Evolutionary conservation across 306 rosid species (phyloP), one percentile per base, ranked within the genome.

Genomic region (Rosa chinensis): DNA sequence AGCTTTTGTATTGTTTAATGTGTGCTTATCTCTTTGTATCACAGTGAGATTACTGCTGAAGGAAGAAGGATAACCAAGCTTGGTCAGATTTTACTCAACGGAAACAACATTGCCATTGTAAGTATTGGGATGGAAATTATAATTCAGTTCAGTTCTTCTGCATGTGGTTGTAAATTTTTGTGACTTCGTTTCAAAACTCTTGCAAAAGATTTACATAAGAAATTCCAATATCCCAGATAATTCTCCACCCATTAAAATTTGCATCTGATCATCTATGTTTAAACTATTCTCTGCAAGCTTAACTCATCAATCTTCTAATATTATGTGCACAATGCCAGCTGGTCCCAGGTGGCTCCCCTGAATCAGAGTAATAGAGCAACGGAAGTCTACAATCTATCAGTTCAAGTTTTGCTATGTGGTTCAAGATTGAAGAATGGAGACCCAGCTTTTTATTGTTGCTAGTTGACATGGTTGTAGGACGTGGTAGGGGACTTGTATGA

Each of bases 91-190:
- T 86, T 95, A 80, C 96, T 95, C 63, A 93, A 93, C 28, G 98
- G 99, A 78, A 95, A 95, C 96, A 93, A 95, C 86, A 95, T 93
- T 89, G 98, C 99, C n/a, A 93, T 95, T 88, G 99, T 95, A 88
- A 95, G 98, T 89, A 6, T n/a, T 74, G 58, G 5, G 66, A 17
- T 20, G 7, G 6, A 69, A n/a, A 5, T 2, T 37, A 32, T 32
- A 32, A 1, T 32, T 32, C 35, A 5, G 49, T 67, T 40, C 18
- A 66, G 17, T 37, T 17, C 47, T 39, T 0, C 2, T 17, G 48
- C 71, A 37, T 66, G 44, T 32, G 28, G 28, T 25, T 25, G 28
- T 25, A 17, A 52, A n/a, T 43, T 18, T 40, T 4, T 8, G 52
- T 68, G 49, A 47, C 47, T 6, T 37, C 3, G 4, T 20, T 20